Evolutionary conservation across 768 basidiomycete species (phyloP), one percentile per base, ranked within the genome.

Genomic region (Rhodotorula babjevae): DNA sequence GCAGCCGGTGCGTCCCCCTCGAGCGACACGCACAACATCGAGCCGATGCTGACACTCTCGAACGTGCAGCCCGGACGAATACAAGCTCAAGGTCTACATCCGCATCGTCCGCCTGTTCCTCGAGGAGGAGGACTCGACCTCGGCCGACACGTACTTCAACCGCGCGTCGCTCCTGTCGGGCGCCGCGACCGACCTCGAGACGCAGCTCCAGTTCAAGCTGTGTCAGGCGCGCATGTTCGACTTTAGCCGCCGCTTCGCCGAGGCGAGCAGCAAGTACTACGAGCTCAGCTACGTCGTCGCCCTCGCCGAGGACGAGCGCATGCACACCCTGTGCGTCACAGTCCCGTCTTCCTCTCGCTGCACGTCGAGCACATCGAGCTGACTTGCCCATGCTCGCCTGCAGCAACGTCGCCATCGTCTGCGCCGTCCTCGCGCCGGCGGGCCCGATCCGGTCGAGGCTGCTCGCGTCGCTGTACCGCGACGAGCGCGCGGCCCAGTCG

Each of bases 91-190:
- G 40, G 85, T 95, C 50, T 96, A 97, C 80, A 88, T 98, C 70
- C 90, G 94, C 69, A 95, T 98, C 75, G 91, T 98, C 64, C 89
- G 96, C 27, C 85, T 98, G 11, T 85, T 96, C 29, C 85, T 99
- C 47, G 95, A 99, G 83, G 93, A 96, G 67, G 93, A 95, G 80
- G 95, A 99, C 79, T 92, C 91, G 9, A 90, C 94, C 4, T 91
- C 93, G 81, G 96, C 96, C n/a, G 95, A 98, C 80, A 91, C 93
- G 4, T 98, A 93, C 82, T 95, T 95, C 81, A 95, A 94, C 79
- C 90, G 96, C 67, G 96, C 96, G 29, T 91, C 93, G 2, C 86
- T 93, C 31, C 86, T 97, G 31, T 88, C 92, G 33, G 90, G 93
- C 80, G 87, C 88, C 25, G 87, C 90, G 52, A 84, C 84, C 25